These are phyloP conservation scores for Metschnikowia orientalis DNA, from an alignment of 805 yeast species.

Conservation along the genomic window DNA sequence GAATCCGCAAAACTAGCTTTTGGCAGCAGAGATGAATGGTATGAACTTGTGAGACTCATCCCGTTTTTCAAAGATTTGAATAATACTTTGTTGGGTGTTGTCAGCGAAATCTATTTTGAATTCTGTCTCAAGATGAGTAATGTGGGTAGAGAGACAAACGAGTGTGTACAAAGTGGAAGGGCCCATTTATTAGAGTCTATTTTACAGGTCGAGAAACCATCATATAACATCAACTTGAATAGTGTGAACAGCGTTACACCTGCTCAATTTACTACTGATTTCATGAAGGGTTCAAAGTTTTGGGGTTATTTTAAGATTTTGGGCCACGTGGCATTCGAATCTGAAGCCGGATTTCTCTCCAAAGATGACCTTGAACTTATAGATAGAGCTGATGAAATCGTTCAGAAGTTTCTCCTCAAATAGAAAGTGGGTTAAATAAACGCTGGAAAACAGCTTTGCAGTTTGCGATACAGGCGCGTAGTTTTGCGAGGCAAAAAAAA, in stretches of 20 bases:
- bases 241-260: constrained; percentile 38
- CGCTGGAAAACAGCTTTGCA: too few species aligned
- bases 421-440: too few species aligned
- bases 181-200: constrained; percentile 34
- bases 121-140: constrained; percentile 29
- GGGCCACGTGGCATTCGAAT: constrained; percentile 22
- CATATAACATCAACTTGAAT: constrained; percentile 39
- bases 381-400: constrained; percentile 23
- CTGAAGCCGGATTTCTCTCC: constrained; percentile 25
- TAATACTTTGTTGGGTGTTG: constrained; percentile 59
- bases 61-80: constrained; percentile 61
- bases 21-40: constrained; percentile 52
- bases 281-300: constrained; percentile 29
- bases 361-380: constrained; percentile 23
- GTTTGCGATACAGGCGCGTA: too few species aligned
- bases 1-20: constrained; percentile 46
- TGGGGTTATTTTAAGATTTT: constrained; percentile 34
- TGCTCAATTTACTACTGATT: constrained; percentile 28
- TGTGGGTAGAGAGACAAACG: constrained; percentile 23
- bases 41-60: constrained; percentile 45
- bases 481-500: too few species aligned
- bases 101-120: constrained; percentile 52
- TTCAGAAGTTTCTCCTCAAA: constrained; percentile 2
- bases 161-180: constrained; percentile 22
- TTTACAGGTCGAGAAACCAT: constrained; percentile 34